Conservation (phyloP, 192 early-diverging fungal species). For the Chytriomyces sp. region DNA sequence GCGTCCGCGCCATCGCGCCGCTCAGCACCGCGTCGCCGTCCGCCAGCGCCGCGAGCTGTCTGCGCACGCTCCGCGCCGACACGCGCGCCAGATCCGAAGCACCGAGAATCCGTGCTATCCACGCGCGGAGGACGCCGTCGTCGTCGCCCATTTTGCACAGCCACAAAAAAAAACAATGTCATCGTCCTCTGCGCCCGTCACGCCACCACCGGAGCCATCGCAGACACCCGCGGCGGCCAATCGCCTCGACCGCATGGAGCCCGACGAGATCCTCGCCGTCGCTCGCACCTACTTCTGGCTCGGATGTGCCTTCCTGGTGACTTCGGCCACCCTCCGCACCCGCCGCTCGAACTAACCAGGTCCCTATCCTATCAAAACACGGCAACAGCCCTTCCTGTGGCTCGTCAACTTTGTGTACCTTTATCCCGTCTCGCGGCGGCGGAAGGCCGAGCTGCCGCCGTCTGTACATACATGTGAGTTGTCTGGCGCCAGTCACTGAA, state of each 20-base stretch:
- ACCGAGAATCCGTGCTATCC: too few species aligned
- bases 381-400: conserved; percentile 69
- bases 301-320: conserved; percentile 29
- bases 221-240: too few species aligned
- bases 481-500: neutral
- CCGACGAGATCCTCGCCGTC: conserved; percentile 58
- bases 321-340: too few species aligned
- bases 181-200: neutral
- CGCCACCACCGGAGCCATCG: neutral
- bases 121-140: too few species aligned
- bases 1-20: neutral
- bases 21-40: neutral
- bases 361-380: conserved; percentile 42
- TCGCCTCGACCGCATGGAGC: conserved; percentile 47
- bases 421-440: conserved; percentile 52
- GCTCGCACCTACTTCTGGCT: conserved; percentile 62
- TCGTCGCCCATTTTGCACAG: too few species aligned
- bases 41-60: neutral
- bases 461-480: conserved; percentile 60
- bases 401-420: conserved; percentile 71
- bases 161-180: neutral
- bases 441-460: conserved; percentile 46
- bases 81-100: neutral
- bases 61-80: neutral
- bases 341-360: neutral